A percentile compares a stretch with the other conserved stretches of the same genome.
phyloP scores from a whole-genome alignment of 192 early-diverging fungal genomes.

The Coemansia sp. region DNA sequence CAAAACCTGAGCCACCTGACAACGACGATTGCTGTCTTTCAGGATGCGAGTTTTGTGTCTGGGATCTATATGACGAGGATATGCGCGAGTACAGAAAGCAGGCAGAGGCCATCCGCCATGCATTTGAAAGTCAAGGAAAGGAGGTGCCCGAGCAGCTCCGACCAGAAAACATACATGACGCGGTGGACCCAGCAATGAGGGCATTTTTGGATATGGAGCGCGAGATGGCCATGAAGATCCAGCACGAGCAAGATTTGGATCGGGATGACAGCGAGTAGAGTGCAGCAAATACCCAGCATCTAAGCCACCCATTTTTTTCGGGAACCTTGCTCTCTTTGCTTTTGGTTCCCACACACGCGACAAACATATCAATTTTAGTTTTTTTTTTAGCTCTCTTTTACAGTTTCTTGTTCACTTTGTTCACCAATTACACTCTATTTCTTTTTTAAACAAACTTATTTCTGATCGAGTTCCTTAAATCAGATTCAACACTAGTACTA shows the following conservation, averaged over 20 bases:
- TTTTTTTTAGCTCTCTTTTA: no score
- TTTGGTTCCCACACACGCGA: not conserved
- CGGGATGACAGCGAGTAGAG: not conserved
- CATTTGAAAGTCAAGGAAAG: slow-evolving; percentile 25
- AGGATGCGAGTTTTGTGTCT: slow-evolving; percentile 52
- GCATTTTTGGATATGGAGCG: slow-evolving; percentile 51
- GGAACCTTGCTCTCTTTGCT: not conserved
- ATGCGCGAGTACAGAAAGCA: slow-evolving; percentile 50
- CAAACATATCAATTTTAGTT: no score
- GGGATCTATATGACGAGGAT: slow-evolving; percentile 53
- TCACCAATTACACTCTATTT: no score
- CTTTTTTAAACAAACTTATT: not conserved
- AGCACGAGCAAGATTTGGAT: slow-evolving; percentile 29
- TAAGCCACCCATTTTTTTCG: no score
- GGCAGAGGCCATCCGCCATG: slow-evolving; percentile 19
- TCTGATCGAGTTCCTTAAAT: not conserved
- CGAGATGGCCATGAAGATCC: slow-evolving; percentile 36
- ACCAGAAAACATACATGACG: slow-evolving; percentile 30
- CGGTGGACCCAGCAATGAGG: slow-evolving; percentile 47
- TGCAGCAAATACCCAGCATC: not conserved
- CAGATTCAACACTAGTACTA: slow-evolving; percentile 1
- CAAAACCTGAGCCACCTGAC: slow-evolving; percentile 48
- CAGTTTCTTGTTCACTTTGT: no score
- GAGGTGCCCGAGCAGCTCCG: slow-evolving; percentile 33
- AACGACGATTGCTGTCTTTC: slow-evolving; percentile 45